Evolutionary conservation across 495 filamentous ascomycete species (phyloP).

Genomic region (Trichocladium uniseriatum): DNA sequence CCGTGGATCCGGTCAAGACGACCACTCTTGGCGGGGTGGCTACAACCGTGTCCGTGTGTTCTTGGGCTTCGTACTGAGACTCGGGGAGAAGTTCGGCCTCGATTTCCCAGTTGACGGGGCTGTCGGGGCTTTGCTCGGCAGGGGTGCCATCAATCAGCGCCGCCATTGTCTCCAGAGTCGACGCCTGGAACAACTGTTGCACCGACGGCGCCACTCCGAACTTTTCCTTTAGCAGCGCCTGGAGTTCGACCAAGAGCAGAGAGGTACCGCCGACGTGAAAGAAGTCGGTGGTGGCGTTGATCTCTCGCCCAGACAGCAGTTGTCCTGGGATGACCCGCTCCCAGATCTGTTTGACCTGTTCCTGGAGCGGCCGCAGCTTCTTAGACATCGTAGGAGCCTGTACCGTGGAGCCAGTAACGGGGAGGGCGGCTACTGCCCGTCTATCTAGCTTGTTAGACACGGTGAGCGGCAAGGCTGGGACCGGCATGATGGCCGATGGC

Average conservation of each 20-base stretch:
- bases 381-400: constrained; percentile 15
- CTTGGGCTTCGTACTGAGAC: neutral
- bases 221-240: constrained; percentile 4
- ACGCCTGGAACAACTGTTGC: constrained; percentile 20
- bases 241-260: constrained; percentile 25
- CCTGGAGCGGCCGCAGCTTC: neutral
- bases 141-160: constrained; percentile 4
- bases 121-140: neutral
- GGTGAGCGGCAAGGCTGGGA: neutral
- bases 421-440: neutral
- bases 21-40: constrained; percentile 17
- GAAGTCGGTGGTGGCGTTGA: constrained; percentile 23
- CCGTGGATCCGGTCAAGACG: constrained; percentile 27
- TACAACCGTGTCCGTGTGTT: neutral
- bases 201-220: constrained; percentile 13
- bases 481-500: neutral
- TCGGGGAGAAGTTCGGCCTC: constrained; percentile 13
- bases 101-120: constrained; percentile 17
- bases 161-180: constrained; percentile 25
- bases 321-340: neutral
- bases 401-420: constrained; percentile 25
- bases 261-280: constrained; percentile 35
- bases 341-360: constrained; percentile 1
- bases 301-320: neutral
- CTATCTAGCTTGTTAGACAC: neutral